Base-by-base conservation (phyloP, 768 basidiomycete species). In the Suillus cothurnatus region DNA sequence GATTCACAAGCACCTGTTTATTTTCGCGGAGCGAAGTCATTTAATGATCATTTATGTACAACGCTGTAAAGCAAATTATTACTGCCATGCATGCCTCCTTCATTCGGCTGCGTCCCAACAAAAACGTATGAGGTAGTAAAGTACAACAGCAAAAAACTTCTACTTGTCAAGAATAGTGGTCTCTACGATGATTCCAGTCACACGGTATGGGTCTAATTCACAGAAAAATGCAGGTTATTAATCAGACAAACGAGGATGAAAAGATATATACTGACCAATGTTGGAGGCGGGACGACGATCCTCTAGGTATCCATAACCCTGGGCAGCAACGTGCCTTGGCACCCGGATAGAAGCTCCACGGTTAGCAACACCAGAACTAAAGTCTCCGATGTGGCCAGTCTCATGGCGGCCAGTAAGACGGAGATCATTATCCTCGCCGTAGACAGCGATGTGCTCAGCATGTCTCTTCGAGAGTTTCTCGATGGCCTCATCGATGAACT, bases 241-340 rank as follows among this genome's bases (percentile, higher is more conserved):
- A 23, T 4, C 43, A 11, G 36, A 47, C 41, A 19, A 57, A 64
- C 61, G 4, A 65, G 62, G 1, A 34, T 64, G 38, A 23, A 36
- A 59, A 52, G 6, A 63, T 64, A 60, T 60, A 45, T n/a, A 78
- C 88, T 52, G 79, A 94, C 93, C 97, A 69, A 97, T 93, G 85
- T 99, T 99, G 77, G 96, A 97, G 64, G 97, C 97, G 32, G 97
- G 97, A 68, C 97, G 94, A 68, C 97, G 87, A 81, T 97, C 96
- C 76, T 98, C 96, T 70, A 98, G 80, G 83, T 99, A 98, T 57
- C 97, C 97, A 73, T 89, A 94, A 61, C 97, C 96, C 79, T 96
- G 89, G 39, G 91, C 83, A 61, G 90, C 92, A 73, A 98, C 96
- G 76, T 96, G 93, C 73, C 97, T 84, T 56, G 97, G 97, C 55